Evolutionary conservation across 345 rosid genomes (phyloP), one percentile per base, ranked within the genome.

Genomic region (Arabidopsis arenosa): DNA sequence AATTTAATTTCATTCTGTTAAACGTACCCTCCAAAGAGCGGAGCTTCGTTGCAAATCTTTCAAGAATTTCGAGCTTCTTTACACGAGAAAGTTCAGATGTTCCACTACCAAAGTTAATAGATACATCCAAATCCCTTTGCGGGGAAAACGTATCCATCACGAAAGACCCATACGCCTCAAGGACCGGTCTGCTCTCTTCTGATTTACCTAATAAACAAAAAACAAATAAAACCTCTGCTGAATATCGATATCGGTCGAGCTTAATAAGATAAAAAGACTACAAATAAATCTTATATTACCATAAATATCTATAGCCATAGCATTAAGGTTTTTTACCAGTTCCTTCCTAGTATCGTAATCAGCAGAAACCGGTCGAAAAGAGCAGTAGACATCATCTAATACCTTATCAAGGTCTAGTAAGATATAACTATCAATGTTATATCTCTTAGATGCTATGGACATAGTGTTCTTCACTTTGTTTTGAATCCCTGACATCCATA

Each of bases 91-190:
- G 15, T 72, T 78, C 69, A 64, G 47, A 80, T 32, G 33, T 56
- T 48, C 26, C 26, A 26, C 52, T 43, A 32, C 68, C 63, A 48
- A 86, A 86, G 73, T 85, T 76, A 36, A 86, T 73, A 48, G 87
- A 86, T 8, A 86, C 58, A 72, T 86, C 88, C 17, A 86, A 76
- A 79, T 86, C 88, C 63, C 87, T 86, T 32, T 63, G 74, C 0
- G 70, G 4, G 47, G 51, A 71, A 75, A 81, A 83, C 80, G 79
- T 75, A 72, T 82, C 84, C 90, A 86, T 86, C 47, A 82, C 63
- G 37, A 82, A 85, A 32, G 90, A 86, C 6, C 88, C 90, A 63
- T 78, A 86, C 49, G 52, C 81, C 78, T 85, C 85, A 45, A 86
- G 82, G 13, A 74, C 44, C 11, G 84, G 85, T 1, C 26, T 30